phyloP scores from a whole-genome alignment of 2,329 filamentous ascomycete species.

The Rachicladosporium sp. region DNA sequence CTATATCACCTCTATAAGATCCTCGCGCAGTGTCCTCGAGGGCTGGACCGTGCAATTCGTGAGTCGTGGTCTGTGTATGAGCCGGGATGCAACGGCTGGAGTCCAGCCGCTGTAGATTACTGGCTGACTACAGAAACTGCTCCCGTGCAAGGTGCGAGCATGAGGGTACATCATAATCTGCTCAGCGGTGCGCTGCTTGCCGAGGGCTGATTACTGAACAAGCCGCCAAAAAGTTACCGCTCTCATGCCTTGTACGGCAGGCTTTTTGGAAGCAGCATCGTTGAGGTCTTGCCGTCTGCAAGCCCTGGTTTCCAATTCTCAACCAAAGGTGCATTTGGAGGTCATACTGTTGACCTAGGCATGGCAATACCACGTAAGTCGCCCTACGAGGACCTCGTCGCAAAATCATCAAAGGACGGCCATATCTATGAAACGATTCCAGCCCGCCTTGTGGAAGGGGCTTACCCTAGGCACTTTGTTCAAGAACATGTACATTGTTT shows the following conservation, averaged over 20 bases:
- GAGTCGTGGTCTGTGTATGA: slow-evolving; percentile 31
- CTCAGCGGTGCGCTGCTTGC: slow-evolving; percentile 38
- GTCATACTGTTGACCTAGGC: slow-evolving; percentile 44
- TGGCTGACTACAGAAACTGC: slow-evolving; percentile 18
- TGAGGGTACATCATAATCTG: slow-evolving; percentile 32
- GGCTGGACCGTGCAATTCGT: slow-evolving; percentile 11
- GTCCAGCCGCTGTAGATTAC: slow-evolving; percentile 3
- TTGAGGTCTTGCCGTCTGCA: slow-evolving; percentile 40
- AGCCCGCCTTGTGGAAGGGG: slow-evolving; percentile 21
- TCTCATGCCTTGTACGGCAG: slow-evolving; percentile 31
- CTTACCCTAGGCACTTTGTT: slow-evolving; percentile 41
- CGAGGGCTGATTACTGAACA: slow-evolving; percentile 37
- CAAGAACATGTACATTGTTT: slow-evolving; percentile 49
- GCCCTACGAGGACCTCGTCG: slow-evolving; percentile 22
- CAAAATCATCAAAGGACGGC: slow-evolving; percentile 28
- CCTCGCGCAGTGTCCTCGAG: slow-evolving; percentile 4
- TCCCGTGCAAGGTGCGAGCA: slow-evolving; percentile 18
- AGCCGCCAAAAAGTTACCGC: slow-evolving; percentile 41
- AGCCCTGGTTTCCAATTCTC: slow-evolving; percentile 43
- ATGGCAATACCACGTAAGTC: slow-evolving; percentile 21
- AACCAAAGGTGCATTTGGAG: slow-evolving; percentile 25
- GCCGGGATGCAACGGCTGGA: slow-evolving; percentile 8
- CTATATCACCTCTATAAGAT: slow-evolving; percentile 9
- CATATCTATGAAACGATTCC: slow-evolving; percentile 28
- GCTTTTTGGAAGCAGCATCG: slow-evolving; percentile 42